These are phyloP conservation scores for Penicillium fimorum DNA, from an alignment of 495 filamentous ascomycete species.

Conservation along the genomic window DNA sequence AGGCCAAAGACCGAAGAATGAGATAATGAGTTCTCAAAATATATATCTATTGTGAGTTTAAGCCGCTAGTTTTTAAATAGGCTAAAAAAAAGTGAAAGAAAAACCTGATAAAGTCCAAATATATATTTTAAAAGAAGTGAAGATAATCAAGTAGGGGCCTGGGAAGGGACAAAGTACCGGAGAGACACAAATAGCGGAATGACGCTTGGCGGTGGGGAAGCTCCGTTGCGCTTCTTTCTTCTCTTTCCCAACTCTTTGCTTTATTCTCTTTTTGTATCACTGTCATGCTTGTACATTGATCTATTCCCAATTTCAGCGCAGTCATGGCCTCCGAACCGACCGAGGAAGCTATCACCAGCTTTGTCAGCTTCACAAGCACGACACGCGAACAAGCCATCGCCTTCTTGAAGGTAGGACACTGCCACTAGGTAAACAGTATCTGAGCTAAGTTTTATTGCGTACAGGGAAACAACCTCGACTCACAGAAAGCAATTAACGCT, in stretches of 20 bases:
- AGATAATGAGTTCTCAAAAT: constrained; percentile 1
- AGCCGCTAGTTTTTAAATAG: background rate
- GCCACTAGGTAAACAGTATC: background rate
- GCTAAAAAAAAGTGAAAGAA: background rate
- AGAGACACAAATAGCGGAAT: constrained; percentile 15
- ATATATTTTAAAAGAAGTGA: background rate
- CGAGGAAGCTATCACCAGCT: constrained; percentile 47
- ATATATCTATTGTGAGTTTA: background rate
- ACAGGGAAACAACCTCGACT: constrained; percentile 50
- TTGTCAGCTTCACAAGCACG: constrained; percentile 47
- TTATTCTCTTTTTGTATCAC: constrained; percentile 4
- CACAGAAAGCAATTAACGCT: constrained; percentile 52
- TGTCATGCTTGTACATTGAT: constrained; percentile 8
- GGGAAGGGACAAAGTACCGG: background rate
- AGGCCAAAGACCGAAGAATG: background rate
- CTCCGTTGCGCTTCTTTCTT: constrained; percentile 16
- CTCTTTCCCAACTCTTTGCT: background rate
- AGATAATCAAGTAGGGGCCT: background rate
- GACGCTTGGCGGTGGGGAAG: constrained; percentile 39
- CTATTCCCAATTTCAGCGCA: background rate
- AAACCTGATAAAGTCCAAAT: background rate
- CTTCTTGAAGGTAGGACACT: constrained; percentile 43
- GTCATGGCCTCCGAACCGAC: constrained; percentile 44
- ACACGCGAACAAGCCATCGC: constrained; percentile 45
- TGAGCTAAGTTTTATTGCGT: constrained; percentile 8